Base-by-base conservation (phyloP, 2,329 filamentous ascomycete genomes). In the Xylaria digitata region DNA sequence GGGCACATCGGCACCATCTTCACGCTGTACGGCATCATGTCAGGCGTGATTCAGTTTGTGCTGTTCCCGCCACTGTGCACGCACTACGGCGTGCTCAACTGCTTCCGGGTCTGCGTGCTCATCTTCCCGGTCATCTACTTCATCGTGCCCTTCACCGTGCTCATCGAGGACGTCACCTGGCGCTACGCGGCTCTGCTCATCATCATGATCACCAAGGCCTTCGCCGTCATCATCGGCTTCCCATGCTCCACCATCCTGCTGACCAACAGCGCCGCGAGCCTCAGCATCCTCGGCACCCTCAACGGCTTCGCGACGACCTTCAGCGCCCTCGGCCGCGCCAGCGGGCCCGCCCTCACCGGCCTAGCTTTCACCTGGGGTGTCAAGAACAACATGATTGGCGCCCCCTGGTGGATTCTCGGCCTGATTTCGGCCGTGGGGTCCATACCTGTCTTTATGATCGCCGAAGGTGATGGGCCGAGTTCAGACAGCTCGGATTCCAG, bases 291-390 rank as follows among this genome's bases (percentile, higher is more conserved):
- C 5, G 94, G 94, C 1, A 97, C 94, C 0, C 81, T 98, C 62
- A 98, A 98, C 75, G 96, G 95, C 2, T 89, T 97, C 68, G 94
- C 93, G 0, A 97, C 94, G 0, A 92, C 90, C 63, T 88, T 94
- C 40, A 91, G 90, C 70, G 94, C 92, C 0, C 79, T 97, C 5
- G 95, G 94, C 1, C 84, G 94, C 55, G 94, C 93, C 0, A 75
- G 86, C 0, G 96, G 96, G 0, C 95, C 96, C 0, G 92, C 92
- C 0, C 78, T 91, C 40, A 86, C 89, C 0, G 95, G 95, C 0
- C 81, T 84, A 1, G 83, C 89, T 0, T 97, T 97, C 75, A 91
- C 89, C 0, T 88, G 87, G 80, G 95, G 95, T 0, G 88, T 93
- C 0, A 87, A 91, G 73, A 82, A 85, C 34, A 92, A 92, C 0